Base-by-base conservation (phyloP, 1,284 basidiomycete species). In the Moniliophthora roreri region DNA sequence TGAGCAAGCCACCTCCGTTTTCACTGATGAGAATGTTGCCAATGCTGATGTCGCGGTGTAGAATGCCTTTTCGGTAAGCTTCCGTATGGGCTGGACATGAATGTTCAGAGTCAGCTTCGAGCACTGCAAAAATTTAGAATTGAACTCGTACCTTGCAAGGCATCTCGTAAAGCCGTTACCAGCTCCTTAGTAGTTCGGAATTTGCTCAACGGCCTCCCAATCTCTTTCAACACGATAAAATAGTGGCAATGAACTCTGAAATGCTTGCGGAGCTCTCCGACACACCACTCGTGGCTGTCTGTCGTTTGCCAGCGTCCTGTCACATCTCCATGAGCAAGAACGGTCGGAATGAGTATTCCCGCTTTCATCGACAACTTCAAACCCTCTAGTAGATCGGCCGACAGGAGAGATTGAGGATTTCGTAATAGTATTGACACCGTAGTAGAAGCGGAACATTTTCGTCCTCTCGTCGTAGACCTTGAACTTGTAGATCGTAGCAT, bases 241-340 rank as follows among this genome's bases (percentile, higher is more conserved):
- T 61, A 61, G 26, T 52, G 51, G 15, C 10, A 11, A 21, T 52
- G 45, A 48, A 48, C 15, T 32, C 28, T 26, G 46, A 18, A 20
- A 34, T 48, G 5, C 16, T 32, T 32, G 28, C 7, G 7, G 11
- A 32, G 28, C 9, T 35, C 18, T 57, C 53, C 1, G 36, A 34
- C 28, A 54, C 56, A n/a, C 35, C 35, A 37, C 35, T 34, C 26
- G 40, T 59, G 28, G 35, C 42, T 32, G 11, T 32, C 28, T 11
- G 28, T 32, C 11, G 6, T 6, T 32, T 32, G 28, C 28, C 28
- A 32, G 7, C 11, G 7, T 11, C 28, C 28, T 32, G 6, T 51
- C 37, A 64, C 54, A 15, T 64, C 58, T 7, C 58, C 59, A 10
- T 51, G 48, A 0, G 38, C 50, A 3, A 56, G 26, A 23, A 58